Evolutionary conservation across 352 stramenopile genomes (phyloP).

Genomic region (Pythium vanterpoolii): DNA sequence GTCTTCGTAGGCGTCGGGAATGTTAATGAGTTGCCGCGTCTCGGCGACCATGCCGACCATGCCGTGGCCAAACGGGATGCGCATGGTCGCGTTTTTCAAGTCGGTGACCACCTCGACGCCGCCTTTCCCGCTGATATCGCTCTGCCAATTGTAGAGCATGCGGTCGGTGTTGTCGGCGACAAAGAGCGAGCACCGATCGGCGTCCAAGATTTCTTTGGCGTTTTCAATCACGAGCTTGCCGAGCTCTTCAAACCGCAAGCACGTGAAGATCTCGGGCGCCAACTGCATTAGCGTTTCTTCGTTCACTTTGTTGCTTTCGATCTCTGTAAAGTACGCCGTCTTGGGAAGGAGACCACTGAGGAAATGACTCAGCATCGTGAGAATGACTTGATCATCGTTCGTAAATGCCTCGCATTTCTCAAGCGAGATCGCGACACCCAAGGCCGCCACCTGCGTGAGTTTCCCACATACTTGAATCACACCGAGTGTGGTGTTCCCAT

Average conservation of each 20-base stretch:
- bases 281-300: constrained; percentile 75
- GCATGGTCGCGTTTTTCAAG: constrained; percentile 41
- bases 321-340: constrained; percentile 71
- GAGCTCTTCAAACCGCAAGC: constrained; percentile 73
- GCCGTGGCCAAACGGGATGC: constrained; percentile 65
- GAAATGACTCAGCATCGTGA: constrained; percentile 57
- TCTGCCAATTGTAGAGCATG: constrained; percentile 72
- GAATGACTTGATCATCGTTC: constrained; percentile 46
- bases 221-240: constrained; percentile 78
- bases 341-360: constrained; percentile 63
- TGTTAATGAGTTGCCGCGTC: constrained; percentile 60
- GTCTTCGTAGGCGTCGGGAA: constrained; percentile 71
- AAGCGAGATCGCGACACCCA: constrained; percentile 58
- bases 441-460: constrained; percentile 43
- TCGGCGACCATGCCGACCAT: constrained; percentile 74
- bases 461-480: constrained; percentile 71
- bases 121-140: constrained; percentile 54
- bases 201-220: constrained; percentile 68
- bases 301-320: constrained; percentile 81
- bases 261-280: constrained; percentile 76
- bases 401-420: constrained; percentile 64
- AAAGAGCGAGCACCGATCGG: constrained; percentile 73
- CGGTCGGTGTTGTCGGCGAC: constrained; percentile 49
- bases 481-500: constrained; percentile 33
- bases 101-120: constrained; percentile 53